These are phyloP conservation scores for Flaveria ramosissima DNA, from an alignment of 129 eudicot genomes.

Conservation along the genomic window DNA sequence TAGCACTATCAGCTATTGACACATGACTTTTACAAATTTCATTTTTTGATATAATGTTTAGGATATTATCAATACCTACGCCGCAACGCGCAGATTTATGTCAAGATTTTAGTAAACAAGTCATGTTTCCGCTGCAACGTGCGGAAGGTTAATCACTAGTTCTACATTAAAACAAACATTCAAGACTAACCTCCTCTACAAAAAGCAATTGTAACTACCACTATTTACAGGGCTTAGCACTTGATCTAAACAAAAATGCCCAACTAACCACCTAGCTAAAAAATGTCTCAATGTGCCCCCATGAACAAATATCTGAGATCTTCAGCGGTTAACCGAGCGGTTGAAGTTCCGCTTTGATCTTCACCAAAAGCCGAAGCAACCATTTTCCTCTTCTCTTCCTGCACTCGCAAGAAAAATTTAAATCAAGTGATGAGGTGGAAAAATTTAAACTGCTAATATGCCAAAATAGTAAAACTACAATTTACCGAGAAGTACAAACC, in stretches of 20 bases:
- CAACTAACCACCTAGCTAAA: constrained; percentile 15
- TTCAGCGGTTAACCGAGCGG: constrained; percentile 63
- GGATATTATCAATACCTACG: too few relatives aligned
- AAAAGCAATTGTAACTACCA: constrained; percentile 5
- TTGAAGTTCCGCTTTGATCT: constrained; percentile 66
- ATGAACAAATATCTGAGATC: constrained; percentile 70
- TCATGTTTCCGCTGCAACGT: too few relatives aligned
- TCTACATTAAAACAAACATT: neutral
- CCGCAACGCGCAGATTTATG: too few relatives aligned
- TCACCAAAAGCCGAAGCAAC: constrained; percentile 97
- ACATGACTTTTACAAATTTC: too few relatives aligned
- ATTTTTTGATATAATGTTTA: too few relatives aligned
- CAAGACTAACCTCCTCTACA: constrained; percentile 18
- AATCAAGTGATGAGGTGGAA: neutral
- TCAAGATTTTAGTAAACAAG: too few relatives aligned
- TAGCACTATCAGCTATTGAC: too few relatives aligned
- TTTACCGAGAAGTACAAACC: constrained; percentile 37
- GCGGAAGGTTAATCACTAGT: too few relatives aligned
- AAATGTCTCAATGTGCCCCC: constrained; percentile 30
- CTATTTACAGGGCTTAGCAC: constrained; percentile 40
- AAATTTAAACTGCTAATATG: neutral
- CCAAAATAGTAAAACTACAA: neutral
- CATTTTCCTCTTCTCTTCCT: constrained; percentile 96
- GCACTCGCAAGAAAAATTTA: constrained; percentile 20
- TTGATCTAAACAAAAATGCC: constrained; percentile 37